These are phyloP conservation scores for Podaxis sp. DNA, from an alignment of 768 basidiomycete genomes.

Conservation along the genomic window DNA sequence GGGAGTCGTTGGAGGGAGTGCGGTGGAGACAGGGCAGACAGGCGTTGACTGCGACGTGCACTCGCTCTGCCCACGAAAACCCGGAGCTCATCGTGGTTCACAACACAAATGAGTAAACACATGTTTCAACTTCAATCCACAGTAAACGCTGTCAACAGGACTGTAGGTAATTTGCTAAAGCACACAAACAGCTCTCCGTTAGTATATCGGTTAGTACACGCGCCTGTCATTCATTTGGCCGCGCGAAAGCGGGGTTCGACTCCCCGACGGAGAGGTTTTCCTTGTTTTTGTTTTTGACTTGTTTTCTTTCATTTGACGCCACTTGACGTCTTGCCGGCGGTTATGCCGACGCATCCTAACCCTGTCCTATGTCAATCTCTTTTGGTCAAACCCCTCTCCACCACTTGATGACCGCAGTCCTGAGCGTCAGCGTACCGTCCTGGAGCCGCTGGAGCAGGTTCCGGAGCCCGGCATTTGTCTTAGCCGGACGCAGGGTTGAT, in stretches of 20 bases:
- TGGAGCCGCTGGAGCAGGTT: neutral
- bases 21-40: constrained; percentile 18
- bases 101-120: neutral
- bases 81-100: constrained; percentile 28
- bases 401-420: too few relatives aligned
- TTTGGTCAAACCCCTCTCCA: too few relatives aligned
- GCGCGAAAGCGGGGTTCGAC: constrained; percentile 23
- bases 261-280: constrained; percentile 20
- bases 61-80: constrained; percentile 61
- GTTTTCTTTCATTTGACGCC: too few relatives aligned
- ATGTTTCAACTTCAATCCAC: neutral
- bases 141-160: neutral
- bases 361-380: too few relatives aligned
- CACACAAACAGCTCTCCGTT: neutral
- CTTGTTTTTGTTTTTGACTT: too few relatives aligned
- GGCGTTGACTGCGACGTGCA: constrained; percentile 57
- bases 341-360: too few relatives aligned
- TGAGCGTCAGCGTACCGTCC: too few relatives aligned
- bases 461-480: neutral
- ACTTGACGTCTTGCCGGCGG: too few relatives aligned
- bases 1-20: constrained; percentile 24
- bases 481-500: neutral
- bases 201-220: constrained; percentile 15
- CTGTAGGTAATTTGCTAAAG: neutral
- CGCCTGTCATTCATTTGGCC: constrained; percentile 7